These are phyloP conservation scores for Parachaetomium inaequale DNA, from an alignment of 495 filamentous ascomycete genomes.

Conservation along the genomic window DNA sequence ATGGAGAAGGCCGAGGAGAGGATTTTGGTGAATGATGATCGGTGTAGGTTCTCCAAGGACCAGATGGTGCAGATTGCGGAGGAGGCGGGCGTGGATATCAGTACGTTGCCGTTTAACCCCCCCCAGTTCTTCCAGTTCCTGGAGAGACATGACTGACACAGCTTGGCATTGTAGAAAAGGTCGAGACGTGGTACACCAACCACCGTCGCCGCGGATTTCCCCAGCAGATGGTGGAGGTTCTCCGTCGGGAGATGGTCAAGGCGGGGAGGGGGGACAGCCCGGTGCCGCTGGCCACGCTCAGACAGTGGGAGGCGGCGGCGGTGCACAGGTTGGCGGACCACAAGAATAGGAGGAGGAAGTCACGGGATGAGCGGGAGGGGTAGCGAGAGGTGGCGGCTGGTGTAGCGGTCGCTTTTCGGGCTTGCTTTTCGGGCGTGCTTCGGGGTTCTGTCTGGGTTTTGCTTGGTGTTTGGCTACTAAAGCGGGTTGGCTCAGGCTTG, in stretches of 20 bases:
- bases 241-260: background rate
- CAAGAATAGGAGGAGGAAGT: background rate
- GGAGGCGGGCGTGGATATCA: background rate
- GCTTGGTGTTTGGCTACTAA: no score
- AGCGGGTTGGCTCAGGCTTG: no score
- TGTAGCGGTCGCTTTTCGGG: background rate
- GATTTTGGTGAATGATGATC: background rate
- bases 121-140: background rate
- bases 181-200: conserved; percentile 13
- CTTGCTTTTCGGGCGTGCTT: no score
- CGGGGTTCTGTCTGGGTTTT: no score
- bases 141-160: background rate
- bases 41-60: background rate
- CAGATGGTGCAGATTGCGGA: background rate
- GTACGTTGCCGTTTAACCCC: background rate
- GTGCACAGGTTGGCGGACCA: background rate
- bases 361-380: background rate
- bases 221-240: background rate
- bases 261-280: background rate
- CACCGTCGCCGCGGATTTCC: conserved; percentile 5
- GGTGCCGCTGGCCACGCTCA: background rate
- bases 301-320: background rate
- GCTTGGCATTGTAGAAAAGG: background rate
- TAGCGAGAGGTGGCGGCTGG: no score
- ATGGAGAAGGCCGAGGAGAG: background rate